phyloP scores from a whole-genome alignment of 495 filamentous ascomycete species.

The Lasiosphaeria hispida region DNA sequence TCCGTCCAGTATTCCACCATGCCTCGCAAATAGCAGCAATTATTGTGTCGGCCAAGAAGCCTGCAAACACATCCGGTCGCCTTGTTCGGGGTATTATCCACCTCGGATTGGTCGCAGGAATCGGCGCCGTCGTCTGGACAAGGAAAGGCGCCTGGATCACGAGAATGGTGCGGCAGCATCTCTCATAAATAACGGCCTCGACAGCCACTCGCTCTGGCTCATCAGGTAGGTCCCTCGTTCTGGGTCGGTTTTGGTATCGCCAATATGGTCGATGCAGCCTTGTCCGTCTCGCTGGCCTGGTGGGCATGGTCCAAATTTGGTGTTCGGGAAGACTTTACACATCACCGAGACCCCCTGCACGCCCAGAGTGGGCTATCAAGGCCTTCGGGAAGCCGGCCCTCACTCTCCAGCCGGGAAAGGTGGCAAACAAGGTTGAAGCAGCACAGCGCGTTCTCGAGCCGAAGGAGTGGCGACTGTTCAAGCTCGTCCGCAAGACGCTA shows the following conservation, averaged over 20 bases:
- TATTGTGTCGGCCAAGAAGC: constrained; percentile 28
- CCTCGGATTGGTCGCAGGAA: constrained; percentile 7
- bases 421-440: not conserved
- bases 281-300: constrained; percentile 1
- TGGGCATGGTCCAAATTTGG: constrained; percentile 20
- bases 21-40: constrained; percentile 22
- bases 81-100: constrained; percentile 25
- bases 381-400: constrained; percentile 14
- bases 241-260: constrained; percentile 20
- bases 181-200: not conserved
- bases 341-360: constrained; percentile 3
- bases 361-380: not conserved
- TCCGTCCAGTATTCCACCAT: constrained; percentile 8
- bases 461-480: constrained; percentile 44
- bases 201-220: constrained; percentile 1
- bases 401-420: constrained; percentile 25
- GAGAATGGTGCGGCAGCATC: not conserved
- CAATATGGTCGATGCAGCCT: constrained; percentile 10
- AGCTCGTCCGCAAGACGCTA: constrained; percentile 41
- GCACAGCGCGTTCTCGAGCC: constrained; percentile 35
- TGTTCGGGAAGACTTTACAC: constrained; percentile 21
- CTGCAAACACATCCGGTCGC: constrained; percentile 31
- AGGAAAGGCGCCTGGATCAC: constrained; percentile 14
- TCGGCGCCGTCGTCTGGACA: constrained; percentile 12
- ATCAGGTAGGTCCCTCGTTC: constrained; percentile 29